These are phyloP conservation scores for Phialophora verrucosa DNA, from an alignment of 2,329 filamentous ascomycete species.

Conservation along the genomic window DNA sequence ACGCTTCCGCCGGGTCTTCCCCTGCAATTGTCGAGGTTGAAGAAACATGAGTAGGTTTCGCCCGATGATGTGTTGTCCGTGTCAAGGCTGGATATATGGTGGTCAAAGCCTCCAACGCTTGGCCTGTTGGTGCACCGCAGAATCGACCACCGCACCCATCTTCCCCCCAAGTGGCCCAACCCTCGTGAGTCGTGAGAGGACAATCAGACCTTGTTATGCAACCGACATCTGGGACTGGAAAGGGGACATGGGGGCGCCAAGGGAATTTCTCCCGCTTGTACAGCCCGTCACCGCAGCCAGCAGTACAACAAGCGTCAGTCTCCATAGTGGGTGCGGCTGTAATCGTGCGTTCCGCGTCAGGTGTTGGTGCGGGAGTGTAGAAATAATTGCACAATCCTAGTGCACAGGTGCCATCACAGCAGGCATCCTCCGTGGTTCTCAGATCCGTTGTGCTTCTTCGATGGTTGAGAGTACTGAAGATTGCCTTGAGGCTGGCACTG, in stretches of 20 bases:
- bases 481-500: constrained; percentile 23
- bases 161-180: constrained; percentile 1
- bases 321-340: constrained; percentile 8
- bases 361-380: constrained; percentile 9
- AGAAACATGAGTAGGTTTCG: neutral
- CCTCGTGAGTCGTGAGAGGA: neutral
- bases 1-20: neutral
- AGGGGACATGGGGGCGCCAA: neutral
- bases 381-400: constrained; percentile 16
- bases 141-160: constrained; percentile 5
- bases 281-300: constrained; percentile 16
- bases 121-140: constrained; percentile 14
- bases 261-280: neutral
- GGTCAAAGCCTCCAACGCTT: neutral
- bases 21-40: neutral
- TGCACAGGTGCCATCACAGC: constrained; percentile 18
- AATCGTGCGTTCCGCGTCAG: neutral
- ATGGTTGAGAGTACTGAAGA: constrained; percentile 19
- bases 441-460: neutral
- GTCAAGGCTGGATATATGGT: constrained; percentile 1
- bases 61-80: neutral
- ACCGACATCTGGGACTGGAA: neutral
- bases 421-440: neutral
- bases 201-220: neutral
- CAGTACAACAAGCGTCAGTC: constrained; percentile 14